These are phyloP conservation scores for Boletus eberwhitei DNA, from an alignment of 768 basidiomycete species.

Conservation along the genomic window DNA sequence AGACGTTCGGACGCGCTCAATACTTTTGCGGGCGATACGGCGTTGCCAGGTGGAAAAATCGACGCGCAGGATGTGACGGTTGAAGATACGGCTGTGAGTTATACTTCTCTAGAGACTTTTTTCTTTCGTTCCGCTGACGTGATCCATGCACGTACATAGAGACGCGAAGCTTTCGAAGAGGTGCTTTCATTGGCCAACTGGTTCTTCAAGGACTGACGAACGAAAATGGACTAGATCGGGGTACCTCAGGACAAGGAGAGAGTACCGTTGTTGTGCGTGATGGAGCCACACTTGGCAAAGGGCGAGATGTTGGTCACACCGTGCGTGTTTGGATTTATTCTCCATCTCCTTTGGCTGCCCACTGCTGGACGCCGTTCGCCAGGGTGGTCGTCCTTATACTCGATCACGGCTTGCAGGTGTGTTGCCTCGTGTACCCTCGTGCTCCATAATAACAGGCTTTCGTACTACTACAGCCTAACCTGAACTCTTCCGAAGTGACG, in stretches of 20 bases:
- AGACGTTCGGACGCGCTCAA: slow-evolving; percentile 74
- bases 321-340: slow-evolving; percentile 44
- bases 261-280: slow-evolving; percentile 70
- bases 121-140: not conserved
- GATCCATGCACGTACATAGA: slow-evolving; percentile 35
- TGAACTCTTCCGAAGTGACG: slow-evolving; percentile 76
- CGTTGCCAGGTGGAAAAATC: slow-evolving; percentile 81
- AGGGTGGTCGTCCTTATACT: slow-evolving; percentile 86
- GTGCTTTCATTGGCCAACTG: slow-evolving; percentile 36
- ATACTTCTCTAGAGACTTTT: not conserved
- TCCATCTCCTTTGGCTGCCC: not conserved
- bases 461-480: slow-evolving; percentile 53
- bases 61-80: slow-evolving; percentile 63
- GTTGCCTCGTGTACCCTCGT: not conserved
- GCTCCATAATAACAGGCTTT: not conserved
- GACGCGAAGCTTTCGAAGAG: slow-evolving; percentile 90
- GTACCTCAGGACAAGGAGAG: slow-evolving; percentile 66
- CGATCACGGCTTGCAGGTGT: slow-evolving; percentile 69
- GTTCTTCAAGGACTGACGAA: not conserved
- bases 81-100: slow-evolving; percentile 74
- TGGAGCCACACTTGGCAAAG: slow-evolving; percentile 77
- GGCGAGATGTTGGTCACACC: slow-evolving; percentile 77
- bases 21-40: slow-evolving; percentile 84
- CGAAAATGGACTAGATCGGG: slow-evolving; percentile 60
- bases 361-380: not conserved